These are phyloP conservation scores for Auricularia sp. DNA, from an alignment of 768 basidiomycete genomes.

Conservation along the genomic window DNA sequence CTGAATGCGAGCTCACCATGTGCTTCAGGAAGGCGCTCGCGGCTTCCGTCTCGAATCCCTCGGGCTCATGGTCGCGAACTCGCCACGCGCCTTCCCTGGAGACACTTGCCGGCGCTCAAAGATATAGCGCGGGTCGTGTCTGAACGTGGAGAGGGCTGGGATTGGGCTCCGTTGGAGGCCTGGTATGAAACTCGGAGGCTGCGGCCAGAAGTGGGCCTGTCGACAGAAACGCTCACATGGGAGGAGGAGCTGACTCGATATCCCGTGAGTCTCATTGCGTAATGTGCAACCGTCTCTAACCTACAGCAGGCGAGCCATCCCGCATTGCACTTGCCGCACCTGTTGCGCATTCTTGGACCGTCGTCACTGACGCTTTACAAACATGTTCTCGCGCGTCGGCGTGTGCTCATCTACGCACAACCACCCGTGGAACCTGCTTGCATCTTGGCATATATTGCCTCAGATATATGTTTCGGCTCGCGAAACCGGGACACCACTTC, in stretches of 20 bases:
- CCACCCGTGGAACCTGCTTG: conserved; percentile 77
- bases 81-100: conserved; percentile 66
- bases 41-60: conserved; percentile 74
- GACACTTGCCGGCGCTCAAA: conserved; percentile 56
- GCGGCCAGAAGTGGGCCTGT: conserved; percentile 7
- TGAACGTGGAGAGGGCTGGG: conserved; percentile 26
- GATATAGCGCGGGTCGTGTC: conserved; percentile 29
- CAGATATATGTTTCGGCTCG: conserved; percentile 46
- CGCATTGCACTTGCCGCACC: conserved; percentile 61
- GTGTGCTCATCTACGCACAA: conserved; percentile 71
- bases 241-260: conserved; percentile 9
- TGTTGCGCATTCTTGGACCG: conserved; percentile 69
- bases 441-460: conserved; percentile 49
- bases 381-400: conserved; percentile 59
- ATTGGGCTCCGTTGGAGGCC: conserved; percentile 2
- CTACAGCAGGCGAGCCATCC: conserved; percentile 31
- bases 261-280: conserved; percentile 4
- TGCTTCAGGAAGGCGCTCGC: conserved; percentile 45
- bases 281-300: background rate
- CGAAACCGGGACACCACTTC: background rate
- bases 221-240: conserved; percentile 7
- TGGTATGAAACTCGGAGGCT: conserved; percentile 8
- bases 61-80: conserved; percentile 60
- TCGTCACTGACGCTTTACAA: conserved; percentile 73
- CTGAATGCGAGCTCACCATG: background rate